Conservation (phyloP, 768 basidiomycete genomes). For the Lenzites betulinus region DNA sequence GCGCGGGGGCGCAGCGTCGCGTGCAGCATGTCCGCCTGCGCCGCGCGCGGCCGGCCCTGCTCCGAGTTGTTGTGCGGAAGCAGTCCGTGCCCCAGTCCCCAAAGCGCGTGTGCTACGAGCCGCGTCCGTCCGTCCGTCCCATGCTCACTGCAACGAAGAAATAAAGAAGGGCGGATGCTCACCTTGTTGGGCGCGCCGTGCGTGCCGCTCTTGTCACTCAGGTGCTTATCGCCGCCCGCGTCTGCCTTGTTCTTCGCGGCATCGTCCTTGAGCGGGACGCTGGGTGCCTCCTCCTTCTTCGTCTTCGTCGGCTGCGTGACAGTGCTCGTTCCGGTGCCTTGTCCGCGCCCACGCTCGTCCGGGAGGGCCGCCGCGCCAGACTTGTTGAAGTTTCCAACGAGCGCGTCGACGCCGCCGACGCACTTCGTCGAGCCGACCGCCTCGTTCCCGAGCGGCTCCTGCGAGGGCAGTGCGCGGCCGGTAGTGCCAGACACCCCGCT, state of each 20-base stretch:
- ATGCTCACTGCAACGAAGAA: neutral
- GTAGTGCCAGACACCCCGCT: too few species aligned
- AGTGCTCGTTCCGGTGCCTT: constrained; percentile 2
- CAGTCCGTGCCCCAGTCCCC: constrained; percentile 10
- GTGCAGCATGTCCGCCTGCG: constrained; percentile 23
- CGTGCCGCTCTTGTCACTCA: neutral
- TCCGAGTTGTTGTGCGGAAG: neutral
- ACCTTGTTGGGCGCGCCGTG: constrained; percentile 20
- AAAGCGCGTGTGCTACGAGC: neutral
- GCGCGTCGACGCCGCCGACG: constrained; percentile 45
- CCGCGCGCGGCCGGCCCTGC: constrained; percentile 7
- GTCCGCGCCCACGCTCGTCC: constrained; percentile 36
- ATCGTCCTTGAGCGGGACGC: neutral
- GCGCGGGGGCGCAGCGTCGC: constrained; percentile 23
- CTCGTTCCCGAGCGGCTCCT: constrained; percentile 12
- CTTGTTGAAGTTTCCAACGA: constrained; percentile 48
- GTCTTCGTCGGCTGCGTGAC: constrained; percentile 4
- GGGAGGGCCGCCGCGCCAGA: constrained; percentile 49
- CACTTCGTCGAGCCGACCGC: neutral
- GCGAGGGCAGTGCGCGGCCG: neutral
- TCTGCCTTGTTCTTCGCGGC: too few species aligned
- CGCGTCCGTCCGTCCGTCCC: neutral
- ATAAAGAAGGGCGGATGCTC: constrained; percentile 3
- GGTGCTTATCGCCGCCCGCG: neutral
- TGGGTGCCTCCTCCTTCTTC: too few species aligned